Base-by-base conservation (phyloP, 78 protist species). In the Dictyostelium discoideum region DNA sequence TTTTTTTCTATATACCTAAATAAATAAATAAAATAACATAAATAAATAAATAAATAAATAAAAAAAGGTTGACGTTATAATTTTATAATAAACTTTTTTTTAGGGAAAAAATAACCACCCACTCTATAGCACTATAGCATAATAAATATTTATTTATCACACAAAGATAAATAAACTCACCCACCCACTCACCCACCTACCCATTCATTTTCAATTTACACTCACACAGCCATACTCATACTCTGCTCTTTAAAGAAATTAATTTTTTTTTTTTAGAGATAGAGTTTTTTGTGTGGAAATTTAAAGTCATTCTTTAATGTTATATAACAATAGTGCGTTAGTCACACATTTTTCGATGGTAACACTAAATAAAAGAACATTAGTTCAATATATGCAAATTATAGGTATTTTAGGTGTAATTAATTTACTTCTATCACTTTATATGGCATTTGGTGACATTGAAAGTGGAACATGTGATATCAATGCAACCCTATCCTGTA, bases 381-480 rank as follows among this genome's bases (percentile, higher is more conserved):
- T 78, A 42, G 29, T 42, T 14, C 85, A 81, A 32, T n/a, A 29
- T 10, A 42, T 88, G 24, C 39, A 67, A 16, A 65, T 80, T 16
- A 88, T 88, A 77, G 24, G 78, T 46, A 26, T 42, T 14, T 46
- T 88, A 0, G 86, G 86, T 39, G 4, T 88, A 5, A 42, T 80
- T n/a, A 65, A 54, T 63, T 67, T 88, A 20, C n/a, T 76, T 42
- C 65, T 88, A 24, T 80, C 87, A 18, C 29, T 80, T 3, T 90
- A 90, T 50, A 18, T 90, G n/a, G 87, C 94, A 42, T 90, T 90
- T 90, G 94, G 94, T 6, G 74, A 80, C 11, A 72, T 65, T 37
- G 94, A 90, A 37, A 82, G 85, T 69, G 94, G 94, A 42, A 72
- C 94, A 18, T 90, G 94, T 40, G 94, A 90, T 50, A 24, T 90